Evolutionary conservation across 352 stramenopile species (phyloP).

Genomic region (Phytophthora citricola): DNA sequence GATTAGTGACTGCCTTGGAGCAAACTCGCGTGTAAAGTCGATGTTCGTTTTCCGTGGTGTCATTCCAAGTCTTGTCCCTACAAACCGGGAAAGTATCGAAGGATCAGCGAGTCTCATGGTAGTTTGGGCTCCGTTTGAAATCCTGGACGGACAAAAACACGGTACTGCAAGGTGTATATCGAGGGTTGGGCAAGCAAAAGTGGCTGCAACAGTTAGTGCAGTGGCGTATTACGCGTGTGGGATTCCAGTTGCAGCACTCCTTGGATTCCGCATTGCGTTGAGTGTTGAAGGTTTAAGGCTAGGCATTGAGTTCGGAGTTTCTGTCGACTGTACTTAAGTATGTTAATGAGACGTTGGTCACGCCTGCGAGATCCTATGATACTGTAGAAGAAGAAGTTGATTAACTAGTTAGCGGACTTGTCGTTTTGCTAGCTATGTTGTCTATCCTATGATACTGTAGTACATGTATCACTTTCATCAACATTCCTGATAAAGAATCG

Average conservation of each 20-base stretch:
- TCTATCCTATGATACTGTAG: too few species aligned
- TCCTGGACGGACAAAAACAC: slow-evolving; percentile 76
- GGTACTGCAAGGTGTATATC: slow-evolving; percentile 76
- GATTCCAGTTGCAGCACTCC: slow-evolving; percentile 65
- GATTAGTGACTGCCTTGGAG: slow-evolving; percentile 78
- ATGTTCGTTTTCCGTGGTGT: slow-evolving; percentile 47
- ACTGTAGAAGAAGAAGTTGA: too few species aligned
- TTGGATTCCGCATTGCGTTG: slow-evolving; percentile 54
- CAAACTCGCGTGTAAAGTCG: slow-evolving; percentile 50
- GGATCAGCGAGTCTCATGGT: slow-evolving; percentile 55
- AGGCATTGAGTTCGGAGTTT: slow-evolving; percentile 68
- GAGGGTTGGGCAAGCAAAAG: slow-evolving; percentile 70
- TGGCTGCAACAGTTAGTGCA: slow-evolving; percentile 72
- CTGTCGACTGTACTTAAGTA: slow-evolving; percentile 16
- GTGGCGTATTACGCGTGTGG: slow-evolving; percentile 80
- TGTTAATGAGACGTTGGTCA: slow-evolving; percentile 19
- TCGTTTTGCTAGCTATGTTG: too few species aligned
- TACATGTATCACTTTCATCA: too few species aligned
- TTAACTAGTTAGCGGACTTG: too few species aligned
- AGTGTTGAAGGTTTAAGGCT: slow-evolving; percentile 80
- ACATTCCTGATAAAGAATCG: too few species aligned
- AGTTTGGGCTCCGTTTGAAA: slow-evolving; percentile 65
- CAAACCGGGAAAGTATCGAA: slow-evolving; percentile 44
- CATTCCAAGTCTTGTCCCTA: slow-evolving; percentile 55
- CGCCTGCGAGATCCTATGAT: too few species aligned